Evolutionary conservation across 1,284 basidiomycete genomes (phyloP), one percentile per base, ranked within the genome.

Genomic region (Rhizoctonia solani): DNA sequence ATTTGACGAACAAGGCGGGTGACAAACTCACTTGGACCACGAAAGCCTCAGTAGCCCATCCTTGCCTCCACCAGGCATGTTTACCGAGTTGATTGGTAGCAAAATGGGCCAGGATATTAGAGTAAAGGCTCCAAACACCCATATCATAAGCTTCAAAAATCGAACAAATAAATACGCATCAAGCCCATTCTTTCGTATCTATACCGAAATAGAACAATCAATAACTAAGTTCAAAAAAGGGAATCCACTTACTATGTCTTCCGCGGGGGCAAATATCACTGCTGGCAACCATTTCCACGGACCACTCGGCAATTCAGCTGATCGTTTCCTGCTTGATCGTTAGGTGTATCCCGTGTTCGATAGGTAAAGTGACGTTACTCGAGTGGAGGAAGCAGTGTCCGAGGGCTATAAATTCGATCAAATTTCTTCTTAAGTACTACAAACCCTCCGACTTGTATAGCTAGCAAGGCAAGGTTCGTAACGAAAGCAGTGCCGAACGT

Each of bases 111-210:
- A 92, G 2, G 87, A 86, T 54, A 92, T 69, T 67, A 90, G 71
- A 23, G 79, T 78, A 53, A 81, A 71, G 67, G 78, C 54, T 67
- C 90, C 87, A 90, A 74, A 96, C 89, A 95, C 81, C 73, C 87
- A 85, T 61, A 90, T 76, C 84, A 93, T 88, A 80, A 91, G 66
- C 19, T 77, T 74, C 39, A 95, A 82, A 76, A 91, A 98, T 66
- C 93, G 88, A 53, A 97, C 86, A 74, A 93, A 98, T 75, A 97
- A 89, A 80, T 96, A 99, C 32, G 94, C 92, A 75, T 99, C 96
- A 68, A 93, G 83, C 37, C 96, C 95, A 72, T 97, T 96, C 69
- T 87, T 69, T 13, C 66, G 69, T 50, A 69, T 69, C 69, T 69
- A 25, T n/a, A 16, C 21, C 14, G n/a, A n/a, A n/a, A n/a, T 13